Evolutionary conservation across 2,329 filamentous ascomycete genomes (phyloP).

Genomic region (Alternaria postmessia): DNA sequence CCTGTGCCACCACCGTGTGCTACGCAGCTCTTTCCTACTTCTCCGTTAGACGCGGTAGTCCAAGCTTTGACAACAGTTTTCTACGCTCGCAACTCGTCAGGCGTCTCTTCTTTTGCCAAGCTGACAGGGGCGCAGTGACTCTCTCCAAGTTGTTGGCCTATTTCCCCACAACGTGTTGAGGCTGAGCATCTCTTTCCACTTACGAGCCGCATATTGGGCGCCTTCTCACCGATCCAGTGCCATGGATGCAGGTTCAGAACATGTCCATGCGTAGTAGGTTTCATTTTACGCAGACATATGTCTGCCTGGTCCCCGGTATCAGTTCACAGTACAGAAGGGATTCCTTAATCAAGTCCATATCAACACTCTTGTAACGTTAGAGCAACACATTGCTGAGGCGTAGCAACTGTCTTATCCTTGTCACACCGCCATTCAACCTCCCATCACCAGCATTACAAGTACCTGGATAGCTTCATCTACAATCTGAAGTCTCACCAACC

Average conservation of each 20-base stretch:
- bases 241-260: conserved; percentile 21
- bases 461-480: not conserved
- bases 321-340: conserved; percentile 11
- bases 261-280: conserved; percentile 29
- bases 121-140: conserved; percentile 25
- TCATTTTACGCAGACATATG: conserved; percentile 39
- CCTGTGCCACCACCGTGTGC: conserved; percentile 38
- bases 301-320: conserved; percentile 28
- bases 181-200: conserved; percentile 37
- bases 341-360: conserved; percentile 19
- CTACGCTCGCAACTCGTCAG: conserved; percentile 26
- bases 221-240: conserved; percentile 30
- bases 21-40: conserved; percentile 20
- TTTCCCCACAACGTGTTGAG: conserved; percentile 37
- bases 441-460: not conserved
- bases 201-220: conserved; percentile 32
- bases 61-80: conserved; percentile 20
- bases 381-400: conserved; percentile 31
- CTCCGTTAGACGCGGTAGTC: conserved; percentile 12
- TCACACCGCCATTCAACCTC: conserved; percentile 19
- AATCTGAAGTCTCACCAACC: not conserved
- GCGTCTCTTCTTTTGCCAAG: conserved; percentile 15
- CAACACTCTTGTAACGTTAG: conserved; percentile 14
- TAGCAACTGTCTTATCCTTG: conserved; percentile 23
- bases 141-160: conserved; percentile 17